Base-by-base conservation (phyloP, 2,329 filamentous ascomycete species). In the Rhexocercosporidium sp. region DNA sequence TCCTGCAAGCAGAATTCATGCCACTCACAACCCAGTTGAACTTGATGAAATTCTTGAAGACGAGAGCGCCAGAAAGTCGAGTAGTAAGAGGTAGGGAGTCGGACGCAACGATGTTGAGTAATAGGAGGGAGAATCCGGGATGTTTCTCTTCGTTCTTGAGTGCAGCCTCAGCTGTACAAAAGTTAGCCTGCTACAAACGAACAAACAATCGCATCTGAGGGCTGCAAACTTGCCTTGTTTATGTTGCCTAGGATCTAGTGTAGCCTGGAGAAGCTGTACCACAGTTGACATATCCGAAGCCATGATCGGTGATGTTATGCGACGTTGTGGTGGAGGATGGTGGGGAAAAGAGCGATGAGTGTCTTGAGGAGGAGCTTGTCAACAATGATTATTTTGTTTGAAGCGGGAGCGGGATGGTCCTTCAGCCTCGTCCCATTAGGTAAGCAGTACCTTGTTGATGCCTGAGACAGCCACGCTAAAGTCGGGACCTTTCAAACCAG, bases 11-110 rank as follows among this genome's bases (percentile, higher is more conserved):
- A 8, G 37, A 56, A 39, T 56, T 44, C 29, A 8, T 18, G 27
- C 5, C 47, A 63, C 88, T 73, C 81, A 91, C 89, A 74, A 93
- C 92, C 88, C 96, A 99, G 84, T 94, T 96, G 77, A 92, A 89
- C 80, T 92, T 92, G 77, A 99, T 94, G 80, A 97, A 97, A 83
- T 99, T 99, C 82, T 99, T 99, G 87, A 99, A 99, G 83, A 92
- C 96, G 68, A 99, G 86, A 31, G 96, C 93, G 75, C 92, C 93
- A 7, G 95, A 89, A 49, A 99, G 89, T 70, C 96, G 90, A 69
- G 92, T 96, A 75, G 92, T 95, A 71, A 85, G 81, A 47, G 93
- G 90, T 70, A 91, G 87, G 49, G 86, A 83, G 66, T 90, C 87
- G 72, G 91, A 89, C 71, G 92, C 93, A 75, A 97, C 93, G 77